Base-by-base conservation (phyloP, 2,329 filamentous ascomycete species). In the Fusarium bactridioides region DNA sequence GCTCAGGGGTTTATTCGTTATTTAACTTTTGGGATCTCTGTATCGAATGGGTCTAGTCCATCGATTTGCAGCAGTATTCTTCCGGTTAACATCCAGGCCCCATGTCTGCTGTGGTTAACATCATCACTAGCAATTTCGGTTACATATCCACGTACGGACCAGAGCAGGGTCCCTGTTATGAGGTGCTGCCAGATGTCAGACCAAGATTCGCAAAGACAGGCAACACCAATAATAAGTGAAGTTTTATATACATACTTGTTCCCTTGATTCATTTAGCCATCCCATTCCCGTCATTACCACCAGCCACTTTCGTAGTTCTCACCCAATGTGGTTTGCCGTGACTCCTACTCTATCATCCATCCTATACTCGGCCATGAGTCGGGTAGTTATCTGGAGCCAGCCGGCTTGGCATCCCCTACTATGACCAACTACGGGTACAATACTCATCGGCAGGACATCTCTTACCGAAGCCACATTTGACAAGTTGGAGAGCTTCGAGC, bases 381-480 rank as follows among this genome's bases (percentile, higher is more conserved):
- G 56, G 50, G 59, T 54, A 56, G 53, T 48, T 53, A 38, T 55
- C 53, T 66, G 54, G 61, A 48, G 56, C 56, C 45, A 62, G 44
- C 64, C 64, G 37, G 31, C 65, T 69, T 73, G 69, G 64, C 71
- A 73, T 41, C 61, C 72, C 73, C 62, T 70, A 65, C 55, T 61
- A 38, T 59, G 35, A 29, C 25, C 21, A 59, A 13, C 27, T 41
- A 47, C 40, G 21, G 41, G 13, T 33, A 33, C 31, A 37, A n/a
- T 31, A 13, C 62, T 50, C 33, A 35, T 59, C 38, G 33, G 43
- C 37, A 64, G 29, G 38, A 61, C 18, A 44, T 59, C 29, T 47
- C 59, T 60, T 55, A 38, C 61, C 61, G 51, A 54, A 56, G 60
- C 60, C 25, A 48, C 31, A 41, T 38, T 37, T 54, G 56, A 51